These are phyloP conservation scores for Sclerotinia glacialis DNA, from an alignment of 2,329 filamentous ascomycete species.

Conservation along the genomic window DNA sequence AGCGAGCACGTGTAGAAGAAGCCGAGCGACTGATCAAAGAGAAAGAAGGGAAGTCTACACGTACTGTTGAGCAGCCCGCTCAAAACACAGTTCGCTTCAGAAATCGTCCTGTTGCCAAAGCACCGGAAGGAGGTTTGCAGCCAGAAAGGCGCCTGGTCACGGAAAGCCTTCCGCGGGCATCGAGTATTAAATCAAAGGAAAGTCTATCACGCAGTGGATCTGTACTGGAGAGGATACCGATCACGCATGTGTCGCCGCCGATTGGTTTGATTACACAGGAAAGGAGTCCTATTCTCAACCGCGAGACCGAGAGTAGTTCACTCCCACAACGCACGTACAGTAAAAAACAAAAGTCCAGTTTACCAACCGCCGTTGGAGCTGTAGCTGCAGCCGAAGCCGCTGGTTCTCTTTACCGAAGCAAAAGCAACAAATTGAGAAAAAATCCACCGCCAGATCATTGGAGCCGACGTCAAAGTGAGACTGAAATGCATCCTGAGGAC, in stretches of 20 bases:
- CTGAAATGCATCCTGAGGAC: constrained; percentile 43
- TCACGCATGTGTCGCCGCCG: constrained; percentile 21
- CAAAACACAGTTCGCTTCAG: constrained; percentile 39
- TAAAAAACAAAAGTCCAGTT: constrained; percentile 57
- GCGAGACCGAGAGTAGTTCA: constrained; percentile 1
- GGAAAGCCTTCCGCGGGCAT: constrained; percentile 38
- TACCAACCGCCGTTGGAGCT: constrained; percentile 31
- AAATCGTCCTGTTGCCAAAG: constrained; percentile 36
- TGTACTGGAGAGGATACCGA: constrained; percentile 35
- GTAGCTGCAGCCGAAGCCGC: constrained; percentile 24
- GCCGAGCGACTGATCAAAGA: constrained; percentile 64
- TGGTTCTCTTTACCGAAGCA: constrained; percentile 46
- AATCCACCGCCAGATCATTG: constrained; percentile 54
- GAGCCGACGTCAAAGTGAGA: constrained; percentile 45
- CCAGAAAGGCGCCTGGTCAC: constrained; percentile 34
- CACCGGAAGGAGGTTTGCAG: constrained; percentile 26
- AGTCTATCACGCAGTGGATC: constrained; percentile 39
- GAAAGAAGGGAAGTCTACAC: constrained; percentile 50
- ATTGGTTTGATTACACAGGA: constrained; percentile 16
- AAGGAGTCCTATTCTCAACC: constrained; percentile 17
- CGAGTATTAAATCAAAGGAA: constrained; percentile 40
- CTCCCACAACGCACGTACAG: constrained; percentile 52
- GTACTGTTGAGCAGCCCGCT: constrained; percentile 29
- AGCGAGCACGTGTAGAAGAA: constrained; percentile 78
- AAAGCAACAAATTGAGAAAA: constrained; percentile 59